Base-by-base conservation (phyloP, 805 yeast species). In the Saturnispora hagleri region DNA sequence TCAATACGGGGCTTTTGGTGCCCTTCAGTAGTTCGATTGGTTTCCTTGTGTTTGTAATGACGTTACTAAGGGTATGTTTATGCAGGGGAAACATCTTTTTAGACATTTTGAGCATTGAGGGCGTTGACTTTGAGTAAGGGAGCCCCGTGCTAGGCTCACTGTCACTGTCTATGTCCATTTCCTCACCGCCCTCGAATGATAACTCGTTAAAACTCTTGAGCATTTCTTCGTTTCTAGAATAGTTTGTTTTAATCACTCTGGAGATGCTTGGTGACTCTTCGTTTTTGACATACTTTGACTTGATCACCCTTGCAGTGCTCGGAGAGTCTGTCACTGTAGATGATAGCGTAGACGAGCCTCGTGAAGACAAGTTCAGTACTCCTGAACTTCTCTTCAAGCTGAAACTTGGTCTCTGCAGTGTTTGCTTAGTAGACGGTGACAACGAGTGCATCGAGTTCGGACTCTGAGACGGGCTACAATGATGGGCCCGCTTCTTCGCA, bases 301-400 rank as follows among this genome's bases (percentile, higher is more conserved):
- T 31, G 34, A 31, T 31, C 62, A 66, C 52, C 57, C 59, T 43
- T 58, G 60, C 46, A 35, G 53, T 52, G 9, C 51, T 58, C 7
- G 65, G 62, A 44, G 65, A 69, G 2, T 73, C 69, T 44, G 73
- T 77, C 22, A 76, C 60, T 7, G 10, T 47, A 8, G 34, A 4
- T 4, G 49, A 47, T 15, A 47, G 28, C 27, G 38, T 47, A 2
- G 49, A 47, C 17, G 43, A 35, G 8, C 49, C 49, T 17, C 43
- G 38, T 13, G 43, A 33, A 12, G 80, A 75, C 47, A 79, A 57
- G 51, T 79, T 78, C 55, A 79, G 59, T 9, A 77, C 64, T 2
- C 81, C 81, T 2, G 72, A 76, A 68, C 81, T 76, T 64, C 83
- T 35, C 28, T 47, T 47, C 34, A 47, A 28, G 10, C 28, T 47